Evolutionary conservation across 2,329 filamentous ascomycete species (phyloP), one percentile per base, ranked within the genome.

Genomic region (Periconia digitata): DNA sequence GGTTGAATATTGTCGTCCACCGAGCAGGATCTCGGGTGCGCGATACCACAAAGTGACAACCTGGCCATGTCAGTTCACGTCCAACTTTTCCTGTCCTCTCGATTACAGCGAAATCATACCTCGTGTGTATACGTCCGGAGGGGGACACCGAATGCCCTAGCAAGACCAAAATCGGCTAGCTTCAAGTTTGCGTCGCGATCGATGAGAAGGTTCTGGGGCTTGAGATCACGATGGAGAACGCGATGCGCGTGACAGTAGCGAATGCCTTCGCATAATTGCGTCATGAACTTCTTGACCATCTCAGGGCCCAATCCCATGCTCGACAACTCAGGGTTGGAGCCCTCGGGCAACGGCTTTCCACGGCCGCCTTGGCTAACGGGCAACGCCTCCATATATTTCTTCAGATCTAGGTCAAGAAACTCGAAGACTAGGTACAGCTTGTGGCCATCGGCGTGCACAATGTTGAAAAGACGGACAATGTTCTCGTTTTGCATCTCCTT

Each of bases 31-130:
- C 72, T 96, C 91, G 1, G 91, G 91, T 8, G 90, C 83, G 53
- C 92, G 87, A 71, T 96, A 96, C 91, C 91, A 96, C 49, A 96
- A 80, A 1, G 91, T 96, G 50, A 96, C 91, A 51, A 96, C 90
- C 81, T 84, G 27, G 22, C 0, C 23, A 50, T 13, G 47, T 67
- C 37, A 67, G 58, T 38, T 22, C 3, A 24, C 12, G 2, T 10
- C 8, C 27, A 32, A n/a, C n/a, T n/a, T n/a, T 32, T 3, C 27
- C n/a, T 32, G 4, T 32, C 27, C 24, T 27, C 10, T 32, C 10
- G 27, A 13, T 32, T 5, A 13, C 10, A 7, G 7, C 35, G 15
- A 35, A 29, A 23, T 17, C 46, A 40, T 72, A 84, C 83, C 77
- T 96, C 91, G 74, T 96, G 91, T 42, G 92, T 95, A 73, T 95